Evolutionary conservation across 2,329 filamentous ascomycete species (phyloP).

Genomic region (Epichloe coenophiala): DNA sequence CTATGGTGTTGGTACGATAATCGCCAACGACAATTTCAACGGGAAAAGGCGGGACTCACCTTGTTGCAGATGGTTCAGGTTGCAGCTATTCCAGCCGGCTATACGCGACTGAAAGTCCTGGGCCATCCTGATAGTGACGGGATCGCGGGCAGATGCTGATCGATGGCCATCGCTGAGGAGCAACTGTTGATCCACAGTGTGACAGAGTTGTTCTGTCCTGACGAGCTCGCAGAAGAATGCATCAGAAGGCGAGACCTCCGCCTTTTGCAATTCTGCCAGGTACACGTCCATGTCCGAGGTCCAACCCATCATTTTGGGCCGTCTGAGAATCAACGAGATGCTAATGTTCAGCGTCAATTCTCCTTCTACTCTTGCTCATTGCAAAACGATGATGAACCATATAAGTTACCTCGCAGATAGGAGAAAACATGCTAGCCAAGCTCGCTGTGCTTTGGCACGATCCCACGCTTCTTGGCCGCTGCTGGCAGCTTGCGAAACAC

Average conservation of each 20-base stretch:
- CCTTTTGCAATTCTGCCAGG: neutral
- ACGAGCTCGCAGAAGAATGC: conserved; percentile 3
- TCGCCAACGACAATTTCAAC: neutral
- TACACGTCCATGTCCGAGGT: conserved; percentile 1
- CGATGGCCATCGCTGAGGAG: neutral
- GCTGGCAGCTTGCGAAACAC: neutral
- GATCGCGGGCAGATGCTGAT: neutral
- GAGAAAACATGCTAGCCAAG: conserved; percentile 4
- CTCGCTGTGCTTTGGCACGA: conserved; percentile 1
- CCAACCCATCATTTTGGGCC: neutral
- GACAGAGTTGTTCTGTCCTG: neutral
- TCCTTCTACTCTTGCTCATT: neutral
- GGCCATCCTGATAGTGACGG: neutral
- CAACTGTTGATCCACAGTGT: neutral
- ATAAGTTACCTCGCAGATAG: neutral
- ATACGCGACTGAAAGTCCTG: neutral
- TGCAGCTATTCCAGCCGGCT: neutral
- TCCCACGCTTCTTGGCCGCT: neutral
- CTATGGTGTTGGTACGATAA: neutral
- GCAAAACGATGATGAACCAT: neutral
- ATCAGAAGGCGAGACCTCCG: neutral
- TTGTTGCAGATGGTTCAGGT: neutral
- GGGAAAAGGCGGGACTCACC: neutral
- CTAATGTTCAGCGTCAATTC: neutral
- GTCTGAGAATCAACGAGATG: conserved; percentile 1